Conservation (phyloP, 1,139 yeast species). For the Scheffersomyces stambukii region DNA sequence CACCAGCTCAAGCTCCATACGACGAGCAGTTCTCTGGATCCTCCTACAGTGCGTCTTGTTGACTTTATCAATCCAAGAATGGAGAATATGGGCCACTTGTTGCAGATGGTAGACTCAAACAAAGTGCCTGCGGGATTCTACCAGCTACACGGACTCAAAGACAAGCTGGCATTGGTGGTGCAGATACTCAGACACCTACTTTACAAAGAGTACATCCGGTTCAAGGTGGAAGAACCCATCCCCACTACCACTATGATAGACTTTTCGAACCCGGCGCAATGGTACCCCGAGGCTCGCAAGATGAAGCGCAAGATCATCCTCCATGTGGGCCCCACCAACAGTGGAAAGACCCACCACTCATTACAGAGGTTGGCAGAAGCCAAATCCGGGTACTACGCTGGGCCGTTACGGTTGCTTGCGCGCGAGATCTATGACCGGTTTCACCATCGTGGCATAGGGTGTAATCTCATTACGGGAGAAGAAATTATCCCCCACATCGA, state of each 20-base stretch:
- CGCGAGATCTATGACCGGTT: conserved; percentile 86
- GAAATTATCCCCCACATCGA: conserved; percentile 75
- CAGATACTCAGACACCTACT: conserved; percentile 21
- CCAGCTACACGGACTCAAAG: conserved; percentile 13
- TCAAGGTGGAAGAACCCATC: conserved; percentile 13
- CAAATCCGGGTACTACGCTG: conserved; percentile 87
- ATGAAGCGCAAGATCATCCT: conserved; percentile 73
- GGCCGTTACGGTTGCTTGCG: conserved; percentile 86
- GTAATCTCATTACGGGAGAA: conserved; percentile 92
- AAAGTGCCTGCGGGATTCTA: conserved; percentile 18
- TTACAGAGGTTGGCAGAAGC: conserved; percentile 63
- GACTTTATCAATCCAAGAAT: conserved; percentile 32
- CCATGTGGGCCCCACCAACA: conserved; percentile 97
- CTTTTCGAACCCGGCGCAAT: conserved; percentile 69
- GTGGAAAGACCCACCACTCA: conserved; percentile 93
- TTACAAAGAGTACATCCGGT: conserved; percentile 18
- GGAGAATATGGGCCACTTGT: conserved; percentile 15
- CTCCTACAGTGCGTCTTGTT: conserved; percentile 8
- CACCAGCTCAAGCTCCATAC: background rate
- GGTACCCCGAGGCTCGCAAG: conserved; percentile 86
- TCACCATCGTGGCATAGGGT: conserved; percentile 57
- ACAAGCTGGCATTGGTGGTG: conserved; percentile 17
- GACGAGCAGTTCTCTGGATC: too few relatives aligned
- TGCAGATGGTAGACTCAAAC: conserved; percentile 16
- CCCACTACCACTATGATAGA: conserved; percentile 31